Evolutionary conservation across 202 grass and related monocot genomes (phyloP), one percentile per base, ranked within the genome.

Genomic region (Panicum hallii): DNA sequence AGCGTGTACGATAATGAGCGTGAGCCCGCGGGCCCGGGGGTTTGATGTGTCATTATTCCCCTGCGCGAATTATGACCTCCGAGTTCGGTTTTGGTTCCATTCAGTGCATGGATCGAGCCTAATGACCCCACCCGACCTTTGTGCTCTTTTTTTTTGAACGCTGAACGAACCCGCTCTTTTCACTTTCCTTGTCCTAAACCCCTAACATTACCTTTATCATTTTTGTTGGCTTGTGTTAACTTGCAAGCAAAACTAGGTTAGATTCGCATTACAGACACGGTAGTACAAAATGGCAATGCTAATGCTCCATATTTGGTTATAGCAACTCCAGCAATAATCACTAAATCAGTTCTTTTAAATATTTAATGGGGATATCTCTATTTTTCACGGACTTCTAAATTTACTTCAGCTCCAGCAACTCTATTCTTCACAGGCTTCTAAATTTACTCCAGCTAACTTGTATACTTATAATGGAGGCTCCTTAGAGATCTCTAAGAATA

Each of bases 81-180:
- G 58, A 74, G 74, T 83, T 83, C 62, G 75, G 74, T 80, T 87
- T 79, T 70, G 62, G 80, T 70, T 87, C 84, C 84, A 90, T 79
- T 75, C 61, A 32, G 83, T 60, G 88, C 74, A 87, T 60, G 84
- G 81, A 67, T 43, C 52, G 63, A 54, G 47, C 78, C 32, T 7
- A 67, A 6, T 7, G 78, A 43, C 70, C 70, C 67, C 70, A 32
- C 32, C 32, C 2, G 32, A 73, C 70, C 2, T 1, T 32, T 36
- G 22, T 71, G 4, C 26, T 26, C 26, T 26, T 26, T 26, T 7
- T n/a, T 6, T 74, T 54, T 12, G 9, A 19, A 38, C 28, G 26
- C 15, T 34, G 44, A 32, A 4, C 10, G 68, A n/a, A 14, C 85
- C 83, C 57, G 16, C 72, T 4, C 26, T 38, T 3, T 14, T 32